These are phyloP conservation scores for Ceratobasidium sp. DNA, from an alignment of 1,284 basidiomycete genomes.

Conservation along the genomic window DNA sequence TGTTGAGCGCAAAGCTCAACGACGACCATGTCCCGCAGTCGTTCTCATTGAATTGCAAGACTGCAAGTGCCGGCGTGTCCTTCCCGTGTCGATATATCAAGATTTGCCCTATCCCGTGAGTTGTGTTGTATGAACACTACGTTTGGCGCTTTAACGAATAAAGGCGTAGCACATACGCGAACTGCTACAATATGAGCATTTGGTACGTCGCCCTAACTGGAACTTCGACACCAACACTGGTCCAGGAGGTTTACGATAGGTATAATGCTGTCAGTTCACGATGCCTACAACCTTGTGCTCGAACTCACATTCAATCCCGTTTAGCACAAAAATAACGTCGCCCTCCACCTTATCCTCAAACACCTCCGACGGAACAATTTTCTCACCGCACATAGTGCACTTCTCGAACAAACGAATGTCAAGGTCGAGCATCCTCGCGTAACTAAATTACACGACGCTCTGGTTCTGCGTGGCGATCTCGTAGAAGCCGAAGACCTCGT, in stretches of 20 bases:
- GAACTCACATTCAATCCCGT: slow-evolving; percentile 2
- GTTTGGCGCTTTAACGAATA: not conserved
- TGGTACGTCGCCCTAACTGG: slow-evolving; percentile 76
- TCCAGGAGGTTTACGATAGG: slow-evolving; percentile 62
- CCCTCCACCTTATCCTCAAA: slow-evolving; percentile 77
- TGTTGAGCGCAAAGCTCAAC: slow-evolving; percentile 67
- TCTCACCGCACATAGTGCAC: slow-evolving; percentile 70
- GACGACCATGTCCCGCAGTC: slow-evolving; percentile 72
- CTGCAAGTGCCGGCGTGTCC: slow-evolving; percentile 63
- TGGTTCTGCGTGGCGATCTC: slow-evolving; percentile 77
- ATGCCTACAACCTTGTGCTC: not conserved
- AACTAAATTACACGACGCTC: slow-evolving; percentile 69
- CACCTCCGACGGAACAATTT: slow-evolving; percentile 81
- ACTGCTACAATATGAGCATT: slow-evolving; percentile 78
- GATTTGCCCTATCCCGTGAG: slow-evolving; percentile 74
- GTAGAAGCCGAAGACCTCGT: slow-evolving; percentile 66
- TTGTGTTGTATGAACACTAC: not conserved
- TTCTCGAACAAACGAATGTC: slow-evolving; percentile 66
- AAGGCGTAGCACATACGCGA: slow-evolving; percentile 66
- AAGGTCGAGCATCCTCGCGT: slow-evolving; percentile 77
- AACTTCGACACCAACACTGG: slow-evolving; percentile 63
- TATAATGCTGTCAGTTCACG: slow-evolving; percentile 69
- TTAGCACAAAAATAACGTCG: slow-evolving; percentile 72
- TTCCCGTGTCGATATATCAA: slow-evolving; percentile 76
- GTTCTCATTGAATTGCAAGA: slow-evolving; percentile 64